Evolutionary conservation across 148 eudicot species (phyloP), one percentile per base, ranked within the genome.

Genomic region (Cornus suecica): DNA sequence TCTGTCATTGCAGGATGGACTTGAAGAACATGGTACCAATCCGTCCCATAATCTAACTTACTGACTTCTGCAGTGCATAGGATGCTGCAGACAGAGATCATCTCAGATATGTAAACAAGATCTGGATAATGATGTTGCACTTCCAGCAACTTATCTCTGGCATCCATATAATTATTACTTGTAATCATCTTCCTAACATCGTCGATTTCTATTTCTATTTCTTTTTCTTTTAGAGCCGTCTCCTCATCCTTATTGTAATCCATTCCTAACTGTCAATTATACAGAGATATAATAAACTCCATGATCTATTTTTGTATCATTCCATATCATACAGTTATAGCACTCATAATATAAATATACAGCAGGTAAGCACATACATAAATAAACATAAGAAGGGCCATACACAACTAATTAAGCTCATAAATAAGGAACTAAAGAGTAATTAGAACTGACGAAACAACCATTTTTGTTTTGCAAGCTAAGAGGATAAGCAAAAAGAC

Each of bases 211-310:
- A 37, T 37, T 37, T 32, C 37, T 32, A 45, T 45, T 13, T 48
- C 54, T 48, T 0, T 48, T 48, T 48, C 54, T 48, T 48, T 16
- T 11, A 48, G 54, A 48, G 20, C 90, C 65, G 42, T 37, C 7
- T 75, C 52, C 54, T 48, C n/a, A n/a, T n/a, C 20, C 54, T 48
- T 18, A 4, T 14, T 48, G 54, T 48, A 48, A 48, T 48, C 54
- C 54, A 48, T 42, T 28, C 63, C 78, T 48, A 48, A 3, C 18
- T 48, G 42, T 37, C 42, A 37, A 37, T 32, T 32, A 32, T 37
- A n/a, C n/a, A n/a, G n/a, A 37, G 42, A 37, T 37, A 37, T 37
- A 37, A 37, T 37, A 6, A 37, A n/a, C n/a, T n/a, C n/a, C n/a
- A n/a, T n/a, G n/a, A n/a, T n/a, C n/a, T n/a, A n/a, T n/a, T n/a